These are phyloP conservation scores for Exophiala xenobiotica DNA, from an alignment of 2,329 filamentous ascomycete genomes.

Conservation along the genomic window DNA sequence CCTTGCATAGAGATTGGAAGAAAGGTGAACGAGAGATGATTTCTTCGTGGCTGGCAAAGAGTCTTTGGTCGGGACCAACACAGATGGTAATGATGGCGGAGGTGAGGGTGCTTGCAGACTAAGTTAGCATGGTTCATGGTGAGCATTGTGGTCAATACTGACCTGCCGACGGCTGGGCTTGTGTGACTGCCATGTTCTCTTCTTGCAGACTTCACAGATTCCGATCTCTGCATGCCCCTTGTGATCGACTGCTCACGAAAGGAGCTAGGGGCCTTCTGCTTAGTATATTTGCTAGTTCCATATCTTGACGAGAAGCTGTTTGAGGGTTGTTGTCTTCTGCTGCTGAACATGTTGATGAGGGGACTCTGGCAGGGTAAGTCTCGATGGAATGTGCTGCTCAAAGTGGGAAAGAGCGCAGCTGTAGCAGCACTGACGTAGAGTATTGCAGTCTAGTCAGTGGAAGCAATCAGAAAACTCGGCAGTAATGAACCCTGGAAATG, in stretches of 20 bases:
- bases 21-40: conserved; percentile 75
- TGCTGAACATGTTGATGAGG: conserved; percentile 24
- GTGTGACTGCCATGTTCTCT: conserved; percentile 33
- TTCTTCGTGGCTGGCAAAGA: conserved; percentile 90
- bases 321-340: conserved; percentile 29
- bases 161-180: conserved; percentile 39
- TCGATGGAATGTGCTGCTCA: background rate
- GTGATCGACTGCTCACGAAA: conserved; percentile 35
- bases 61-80: conserved; percentile 75
- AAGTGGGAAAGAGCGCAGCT: no score
- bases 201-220: conserved; percentile 25
- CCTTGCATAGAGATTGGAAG: conserved; percentile 66
- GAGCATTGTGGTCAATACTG: conserved; percentile 24
- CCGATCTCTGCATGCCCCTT: conserved; percentile 24
- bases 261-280: conserved; percentile 33
- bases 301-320: conserved; percentile 44
- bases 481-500: conserved; percentile 4
- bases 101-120: conserved; percentile 50
- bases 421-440: no score
- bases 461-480: background rate
- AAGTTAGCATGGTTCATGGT: conserved; percentile 5
- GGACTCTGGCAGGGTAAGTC: no score
- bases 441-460: background rate
- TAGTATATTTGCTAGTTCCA: conserved; percentile 42
- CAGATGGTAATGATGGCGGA: conserved; percentile 76